Evolutionary conservation across 768 basidiomycete species (phyloP), one percentile per base, ranked within the genome.

Genomic region (Boletus pseudopeckii): DNA sequence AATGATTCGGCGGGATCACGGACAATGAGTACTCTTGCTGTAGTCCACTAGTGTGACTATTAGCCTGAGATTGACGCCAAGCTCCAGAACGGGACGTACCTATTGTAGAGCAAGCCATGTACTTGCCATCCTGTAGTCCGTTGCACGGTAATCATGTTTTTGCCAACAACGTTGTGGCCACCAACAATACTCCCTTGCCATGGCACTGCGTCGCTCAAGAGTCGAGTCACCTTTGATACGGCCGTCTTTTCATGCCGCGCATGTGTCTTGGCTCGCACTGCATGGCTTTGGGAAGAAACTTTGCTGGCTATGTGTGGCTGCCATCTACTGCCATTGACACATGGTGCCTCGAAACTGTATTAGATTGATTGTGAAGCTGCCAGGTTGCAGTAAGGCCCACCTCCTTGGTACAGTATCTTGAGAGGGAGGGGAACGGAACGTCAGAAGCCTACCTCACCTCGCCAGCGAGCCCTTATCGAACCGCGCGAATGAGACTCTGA

Each of bases 61-160:
- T 1, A 13, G n/a, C 14, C 33, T 17, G 24, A 26, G 36, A 48
- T 48, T 37, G 34, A 15, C 43, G 55, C 52, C 22, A 6, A n/a
- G 13, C n/a, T 28, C 33, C 20, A 46, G 4, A 9, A 53, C 7
- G 14, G 7, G 17, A 14, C 14, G 26, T 30, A 45, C 13, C 30
- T 15, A 20, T 15, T 32, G n/a, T 4, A 50, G n/a, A 53, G 43
- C 56, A 34, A 52, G 38, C 49, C 49, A 50, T 28, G 13, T 38
- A 20, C 38, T 2, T 5, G 49, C 61, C 64, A 64, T 65, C 55
- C 64, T 64, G 64, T 67, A 30, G 38, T n/a, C 15, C 13, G 41
- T 43, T 17, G 36, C 48, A n/a, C 48, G 22, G 24, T 15, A 24
- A 61, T 53, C 49, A 18, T 11, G 17, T 13, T 22, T 3, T 22